Evolutionary conservation across 1,284 basidiomycete species (phyloP).

Genomic region (Veloboletus limbatus): DNA sequence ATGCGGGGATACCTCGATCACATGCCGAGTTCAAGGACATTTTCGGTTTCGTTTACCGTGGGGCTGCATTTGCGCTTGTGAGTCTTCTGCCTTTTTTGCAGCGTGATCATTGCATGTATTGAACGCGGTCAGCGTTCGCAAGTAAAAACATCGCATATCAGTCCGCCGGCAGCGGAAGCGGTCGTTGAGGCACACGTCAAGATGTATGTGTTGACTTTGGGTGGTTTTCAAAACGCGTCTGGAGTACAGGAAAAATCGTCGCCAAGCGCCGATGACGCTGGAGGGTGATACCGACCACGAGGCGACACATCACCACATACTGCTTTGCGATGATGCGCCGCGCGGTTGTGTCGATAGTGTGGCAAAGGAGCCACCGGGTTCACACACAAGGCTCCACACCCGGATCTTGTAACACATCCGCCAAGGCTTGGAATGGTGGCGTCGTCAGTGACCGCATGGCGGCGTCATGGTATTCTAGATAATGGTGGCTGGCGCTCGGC

Average conservation of each 20-base stretch:
- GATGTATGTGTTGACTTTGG: slow-evolving; percentile 40
- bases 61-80: slow-evolving; percentile 55
- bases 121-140: slow-evolving; percentile 38
- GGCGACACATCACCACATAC: neutral
- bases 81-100: slow-evolving; percentile 23
- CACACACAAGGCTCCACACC: neutral
- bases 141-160: slow-evolving; percentile 33
- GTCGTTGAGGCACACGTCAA: slow-evolving; percentile 44
- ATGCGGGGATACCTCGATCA: slow-evolving; percentile 48
- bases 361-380: neutral
- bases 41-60: slow-evolving; percentile 50
- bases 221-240: neutral
- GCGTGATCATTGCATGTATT: neutral
- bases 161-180: slow-evolving; percentile 32
- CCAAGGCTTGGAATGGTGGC: slow-evolving; percentile 5
- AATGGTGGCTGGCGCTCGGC: neutral
- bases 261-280: slow-evolving; percentile 1
- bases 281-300: slow-evolving; percentile 5
- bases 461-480: slow-evolving; percentile 5
- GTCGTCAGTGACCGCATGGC: neutral
- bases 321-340: neutral
- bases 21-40: slow-evolving; percentile 63
- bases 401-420: too few species aligned
- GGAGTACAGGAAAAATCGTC: slow-evolving; percentile 2
- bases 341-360: neutral